Conservation (phyloP, 345 rosid species). For the Linum trigynum region DNA sequence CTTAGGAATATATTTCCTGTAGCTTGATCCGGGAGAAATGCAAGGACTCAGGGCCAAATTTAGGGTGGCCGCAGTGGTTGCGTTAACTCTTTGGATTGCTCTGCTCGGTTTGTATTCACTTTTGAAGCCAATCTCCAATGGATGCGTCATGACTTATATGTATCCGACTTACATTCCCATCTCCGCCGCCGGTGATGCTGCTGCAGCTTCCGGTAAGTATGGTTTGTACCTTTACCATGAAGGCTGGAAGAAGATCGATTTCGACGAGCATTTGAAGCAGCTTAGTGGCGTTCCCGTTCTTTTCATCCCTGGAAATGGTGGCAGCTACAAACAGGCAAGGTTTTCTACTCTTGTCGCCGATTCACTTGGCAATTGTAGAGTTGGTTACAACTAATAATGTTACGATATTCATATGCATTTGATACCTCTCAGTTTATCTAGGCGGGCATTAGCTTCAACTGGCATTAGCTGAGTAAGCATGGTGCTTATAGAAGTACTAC, state of each 20-base stretch:
- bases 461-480: no score
- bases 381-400: no score
- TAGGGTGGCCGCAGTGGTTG: slow-evolving; percentile 34
- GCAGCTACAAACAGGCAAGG: slow-evolving; percentile 91
- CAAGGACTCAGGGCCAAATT: slow-evolving; percentile 42
- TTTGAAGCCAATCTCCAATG: slow-evolving; percentile 67
- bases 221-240: slow-evolving; percentile 83
- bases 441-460: not conserved
- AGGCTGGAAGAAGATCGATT: slow-evolving; percentile 95
- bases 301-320: slow-evolving; percentile 92
- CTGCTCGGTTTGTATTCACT: slow-evolving; percentile 50
- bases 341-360: slow-evolving; percentile 9
- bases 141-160: slow-evolving; percentile 93
- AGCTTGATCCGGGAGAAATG: slow-evolving; percentile 12
- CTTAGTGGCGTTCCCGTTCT: slow-evolving; percentile 92
- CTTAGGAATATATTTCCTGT: not conserved
- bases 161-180: slow-evolving; percentile 92
- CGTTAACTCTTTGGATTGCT: slow-evolving; percentile 42
- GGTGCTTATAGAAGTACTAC: no score
- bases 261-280: slow-evolving; percentile 60
- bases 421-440: not conserved
- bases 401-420: no score
- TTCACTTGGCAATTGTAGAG: not conserved
- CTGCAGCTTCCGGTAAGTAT: slow-evolving; percentile 43
- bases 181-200: slow-evolving; percentile 26